These are phyloP conservation scores for Fraxinus sp. DNA, from an alignment of 305 asterid genomes.

Conservation along the genomic window DNA sequence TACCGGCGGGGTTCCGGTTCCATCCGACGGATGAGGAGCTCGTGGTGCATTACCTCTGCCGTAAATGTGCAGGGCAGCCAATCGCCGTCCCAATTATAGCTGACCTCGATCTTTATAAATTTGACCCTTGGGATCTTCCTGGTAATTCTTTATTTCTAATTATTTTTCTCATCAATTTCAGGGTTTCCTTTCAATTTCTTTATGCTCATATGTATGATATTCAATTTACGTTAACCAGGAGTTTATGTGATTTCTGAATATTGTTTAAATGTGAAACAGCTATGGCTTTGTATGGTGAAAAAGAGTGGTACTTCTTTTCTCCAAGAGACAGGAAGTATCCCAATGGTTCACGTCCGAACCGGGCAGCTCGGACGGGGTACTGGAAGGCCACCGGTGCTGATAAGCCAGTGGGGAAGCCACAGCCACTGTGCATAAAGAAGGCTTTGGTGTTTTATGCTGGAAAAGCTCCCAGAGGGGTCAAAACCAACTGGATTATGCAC, in stretches of 20 bases:
- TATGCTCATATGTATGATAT: not conserved
- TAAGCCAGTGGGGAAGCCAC: slow-evolving; percentile 50
- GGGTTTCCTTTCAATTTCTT: not conserved
- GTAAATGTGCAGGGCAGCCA: slow-evolving; percentile 37
- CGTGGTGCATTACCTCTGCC: slow-evolving; percentile 42
- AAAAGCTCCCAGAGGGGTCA: slow-evolving; percentile 49
- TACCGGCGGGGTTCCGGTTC: slow-evolving; percentile 53
- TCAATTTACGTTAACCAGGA: not conserved
- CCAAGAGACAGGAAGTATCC: slow-evolving; percentile 58
- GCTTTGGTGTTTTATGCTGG: slow-evolving; percentile 54
- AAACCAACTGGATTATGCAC: slow-evolving; percentile 62
- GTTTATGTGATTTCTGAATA: not conserved
- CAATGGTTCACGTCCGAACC: slow-evolving; percentile 51
- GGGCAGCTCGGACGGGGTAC: slow-evolving; percentile 50
- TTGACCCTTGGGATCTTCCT: slow-evolving; percentile 56
- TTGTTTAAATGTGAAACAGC: slow-evolving; percentile 15
- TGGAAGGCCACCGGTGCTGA: slow-evolving; percentile 67
- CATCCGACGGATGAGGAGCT: slow-evolving; percentile 59
- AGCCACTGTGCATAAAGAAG: slow-evolving; percentile 44
- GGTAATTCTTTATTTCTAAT: slow-evolving; percentile 27
- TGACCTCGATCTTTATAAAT: slow-evolving; percentile 53
- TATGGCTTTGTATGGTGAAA: slow-evolving; percentile 48
- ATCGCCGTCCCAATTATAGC: slow-evolving; percentile 44
- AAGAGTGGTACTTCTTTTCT: slow-evolving; percentile 55
- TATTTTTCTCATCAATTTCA: not conserved